phyloP scores from a whole-genome alignment of 2,329 filamentous ascomycete species.

The Alternaria sp. region DNA sequence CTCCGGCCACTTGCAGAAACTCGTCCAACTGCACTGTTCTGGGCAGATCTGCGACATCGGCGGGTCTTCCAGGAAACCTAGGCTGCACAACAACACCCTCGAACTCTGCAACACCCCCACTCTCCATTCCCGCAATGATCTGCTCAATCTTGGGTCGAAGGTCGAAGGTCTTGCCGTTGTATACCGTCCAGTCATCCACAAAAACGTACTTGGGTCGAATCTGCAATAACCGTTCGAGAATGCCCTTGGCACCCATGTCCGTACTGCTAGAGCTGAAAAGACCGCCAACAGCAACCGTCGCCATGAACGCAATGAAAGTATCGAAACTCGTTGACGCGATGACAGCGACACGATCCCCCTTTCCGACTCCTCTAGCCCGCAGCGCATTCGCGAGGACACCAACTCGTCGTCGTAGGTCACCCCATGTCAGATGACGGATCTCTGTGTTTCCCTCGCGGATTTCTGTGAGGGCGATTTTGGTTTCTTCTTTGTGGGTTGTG shows the following conservation, averaged over 20 bases:
- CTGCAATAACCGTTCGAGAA: slow-evolving; percentile 76
- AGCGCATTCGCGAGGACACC: slow-evolving; percentile 70
- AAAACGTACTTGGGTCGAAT: slow-evolving; percentile 82
- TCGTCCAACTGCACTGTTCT: slow-evolving; percentile 51
- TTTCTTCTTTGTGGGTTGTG: slow-evolving; percentile 71
- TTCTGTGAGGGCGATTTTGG: slow-evolving; percentile 73
- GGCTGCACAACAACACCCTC: slow-evolving; percentile 69
- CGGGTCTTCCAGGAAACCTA: slow-evolving; percentile 64
- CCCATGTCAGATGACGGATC: slow-evolving; percentile 67
- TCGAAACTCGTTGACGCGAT: slow-evolving; percentile 78
- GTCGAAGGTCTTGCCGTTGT: slow-evolving; percentile 78
- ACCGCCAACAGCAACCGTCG: slow-evolving; percentile 72
- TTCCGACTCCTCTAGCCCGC: slow-evolving; percentile 67
- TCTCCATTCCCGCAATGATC: slow-evolving; percentile 67
- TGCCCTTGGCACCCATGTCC: slow-evolving; percentile 81
- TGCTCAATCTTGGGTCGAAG: slow-evolving; percentile 74
- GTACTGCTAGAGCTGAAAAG: slow-evolving; percentile 79
- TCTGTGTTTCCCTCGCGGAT: slow-evolving; percentile 69
- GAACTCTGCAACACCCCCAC: slow-evolving; percentile 64
- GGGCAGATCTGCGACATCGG: slow-evolving; percentile 64
- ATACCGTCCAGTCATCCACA: slow-evolving; percentile 79
- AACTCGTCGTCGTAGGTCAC: slow-evolving; percentile 65
- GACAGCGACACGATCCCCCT: slow-evolving; percentile 76
- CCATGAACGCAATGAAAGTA: slow-evolving; percentile 74
- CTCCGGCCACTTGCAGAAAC: slow-evolving; percentile 51